phyloP scores from a whole-genome alignment of 176 grass and related monocot genomes.

The Phyllostachys edulis region DNA sequence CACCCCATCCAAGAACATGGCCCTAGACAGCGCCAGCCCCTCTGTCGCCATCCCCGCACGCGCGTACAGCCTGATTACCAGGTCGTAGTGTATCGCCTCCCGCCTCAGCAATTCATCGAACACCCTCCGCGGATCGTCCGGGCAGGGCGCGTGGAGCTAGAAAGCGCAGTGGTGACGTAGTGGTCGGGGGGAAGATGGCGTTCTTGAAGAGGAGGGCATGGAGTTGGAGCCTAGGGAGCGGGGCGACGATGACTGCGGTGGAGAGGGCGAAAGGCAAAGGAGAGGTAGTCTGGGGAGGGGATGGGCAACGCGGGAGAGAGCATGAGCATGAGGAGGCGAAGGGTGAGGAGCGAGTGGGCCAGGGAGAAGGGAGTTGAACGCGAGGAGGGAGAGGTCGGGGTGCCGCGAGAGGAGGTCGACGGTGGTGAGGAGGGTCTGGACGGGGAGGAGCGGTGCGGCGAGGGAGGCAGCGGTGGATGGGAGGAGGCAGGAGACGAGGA shows the following conservation, averaged over 20 bases:
- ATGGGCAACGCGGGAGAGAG: conserved; percentile 42
- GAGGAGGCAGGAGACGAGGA: conserved; percentile 55
- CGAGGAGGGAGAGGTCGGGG: conserved; percentile 54
- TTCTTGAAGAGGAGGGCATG: conserved; percentile 59
- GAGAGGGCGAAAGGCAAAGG: conserved; percentile 95
- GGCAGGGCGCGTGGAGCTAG: conserved; percentile 50
- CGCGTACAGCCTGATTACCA: conserved; percentile 59
- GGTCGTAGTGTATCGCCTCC: conserved; percentile 81
- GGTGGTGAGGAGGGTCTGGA: conserved; percentile 56
- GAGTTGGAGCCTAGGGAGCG: conserved; percentile 46
- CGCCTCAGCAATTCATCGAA: conserved; percentile 61
- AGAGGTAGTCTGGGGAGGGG: conserved; percentile 69
- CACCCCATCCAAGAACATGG: conserved; percentile 47
- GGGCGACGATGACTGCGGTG: conserved; percentile 32
- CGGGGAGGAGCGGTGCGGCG: too few relatives aligned
- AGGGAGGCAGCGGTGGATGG: conserved; percentile 20
- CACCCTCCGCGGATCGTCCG: conserved; percentile 35
- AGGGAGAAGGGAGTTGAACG: conserved; percentile 55
- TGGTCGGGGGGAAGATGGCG: conserved; percentile 66
- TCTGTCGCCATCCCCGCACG: conserved; percentile 42
- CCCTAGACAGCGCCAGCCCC: conserved; percentile 49
- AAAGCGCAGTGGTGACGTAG: conserved; percentile 80
- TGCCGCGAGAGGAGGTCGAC: conserved; percentile 39
- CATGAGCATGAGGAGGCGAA: conserved; percentile 57
- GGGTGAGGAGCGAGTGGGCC: conserved; percentile 47